Conservation (phyloP, 208 protist genomes). For the Trypanosoma brucei region DNA sequence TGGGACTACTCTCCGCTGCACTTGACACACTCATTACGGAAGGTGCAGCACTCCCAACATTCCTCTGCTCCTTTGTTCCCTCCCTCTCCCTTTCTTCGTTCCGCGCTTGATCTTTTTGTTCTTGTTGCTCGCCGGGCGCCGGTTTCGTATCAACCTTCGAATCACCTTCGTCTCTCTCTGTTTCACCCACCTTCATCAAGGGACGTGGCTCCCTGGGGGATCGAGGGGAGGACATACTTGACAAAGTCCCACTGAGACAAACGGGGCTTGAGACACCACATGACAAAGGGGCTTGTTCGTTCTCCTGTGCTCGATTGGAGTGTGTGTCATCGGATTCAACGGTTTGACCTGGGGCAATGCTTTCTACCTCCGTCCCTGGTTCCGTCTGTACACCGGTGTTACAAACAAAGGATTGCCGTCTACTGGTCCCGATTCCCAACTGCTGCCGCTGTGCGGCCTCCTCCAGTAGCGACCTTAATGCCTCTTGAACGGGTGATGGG, state of each 20-base stretch:
- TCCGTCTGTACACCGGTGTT: slow-evolving; percentile 20
- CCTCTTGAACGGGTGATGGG: neutral
- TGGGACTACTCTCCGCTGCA: neutral
- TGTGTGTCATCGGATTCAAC: no score
- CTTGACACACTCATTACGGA: neutral
- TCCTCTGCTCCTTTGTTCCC: neutral
- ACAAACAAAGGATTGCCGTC: neutral
- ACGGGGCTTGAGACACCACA: no score
- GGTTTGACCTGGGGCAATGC: no score
- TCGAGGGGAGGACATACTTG: no score
- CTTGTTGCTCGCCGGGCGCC: no score
- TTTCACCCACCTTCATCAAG: neutral
- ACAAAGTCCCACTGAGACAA: no score
- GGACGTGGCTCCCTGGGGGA: neutral
- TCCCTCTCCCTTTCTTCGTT: no score
- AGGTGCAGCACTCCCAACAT: neutral
- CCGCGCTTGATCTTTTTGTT: no score
- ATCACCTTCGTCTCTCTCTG: neutral
- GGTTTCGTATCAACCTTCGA: no score
- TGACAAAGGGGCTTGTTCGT: no score
- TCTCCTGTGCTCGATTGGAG: no score
- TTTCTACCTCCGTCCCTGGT: slow-evolving; percentile 6
- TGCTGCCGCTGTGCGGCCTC: neutral
- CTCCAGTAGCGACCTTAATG: slow-evolving; percentile 10
- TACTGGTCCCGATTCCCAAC: slow-evolving; percentile 2